Base-by-base conservation (phyloP, 768 basidiomycete species). In the Suillus occidentalis region DNA sequence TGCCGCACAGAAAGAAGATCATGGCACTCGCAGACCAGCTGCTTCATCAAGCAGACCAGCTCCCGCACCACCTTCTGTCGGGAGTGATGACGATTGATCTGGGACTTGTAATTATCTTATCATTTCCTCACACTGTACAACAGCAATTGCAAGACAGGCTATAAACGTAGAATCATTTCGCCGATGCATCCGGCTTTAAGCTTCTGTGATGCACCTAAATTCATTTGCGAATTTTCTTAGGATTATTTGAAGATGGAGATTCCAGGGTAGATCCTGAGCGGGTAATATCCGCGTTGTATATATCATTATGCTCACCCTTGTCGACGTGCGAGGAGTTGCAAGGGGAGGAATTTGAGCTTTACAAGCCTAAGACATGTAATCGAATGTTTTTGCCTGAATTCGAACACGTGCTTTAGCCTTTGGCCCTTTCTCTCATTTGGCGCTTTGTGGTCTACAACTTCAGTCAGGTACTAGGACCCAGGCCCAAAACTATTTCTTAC, bases 1-100 rank as follows among this genome's bases (percentile, higher is more conserved):
- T 73, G 89, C 90, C 10, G 92, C 91, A 40, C 89, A 92, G 73
- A 84, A 81, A 65, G 87, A 89, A 58, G 85, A 84, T 20, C 81
- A 82, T 5, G 72, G 79, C 31, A 73, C 79, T 40, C 85, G 86
- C 45, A 85, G 88, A 50, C 82, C 85, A 3, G 78, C 82, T 9
- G 73, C 75, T 42, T 83, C 81, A 34, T 92, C 91, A 0, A 83
- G 82, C 59, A 75, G 82, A 70, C 69, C 73, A 22, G 71, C 69
- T n/a, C 77, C 76, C 0, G 75, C 73, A 4, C 74, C 72, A 12
- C 71, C 75, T 6, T 77, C 79, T 18, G 73, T 77, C 40, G 83
- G 77, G 55, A 83, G 83, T 64, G 82, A 84, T 79, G 88, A 72
- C 78, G 87, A 79, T 72, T 88, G 71, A 81, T n/a, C 25, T 63